Percentiles rank a stretch among this genome's conserved stretches.
Conservation (phyloP, 495 filamentous ascomycete species). For the Filosporella fistucella region DNA sequence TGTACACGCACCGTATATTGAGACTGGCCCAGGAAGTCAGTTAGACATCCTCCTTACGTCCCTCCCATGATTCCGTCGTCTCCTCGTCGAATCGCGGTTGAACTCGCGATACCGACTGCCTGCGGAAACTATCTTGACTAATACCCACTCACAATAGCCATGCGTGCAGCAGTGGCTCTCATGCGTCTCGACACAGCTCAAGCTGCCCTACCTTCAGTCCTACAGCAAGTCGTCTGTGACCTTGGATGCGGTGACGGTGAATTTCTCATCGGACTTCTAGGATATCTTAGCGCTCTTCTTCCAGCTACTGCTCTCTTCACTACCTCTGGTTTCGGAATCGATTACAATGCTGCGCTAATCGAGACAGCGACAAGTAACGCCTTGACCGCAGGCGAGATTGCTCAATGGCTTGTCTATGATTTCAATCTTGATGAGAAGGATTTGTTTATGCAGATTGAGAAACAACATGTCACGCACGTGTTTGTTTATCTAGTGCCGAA, state of each 20-base stretch:
- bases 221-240: slow-evolving; percentile 9
- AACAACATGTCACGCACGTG: slow-evolving; percentile 4
- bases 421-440: slow-evolving; percentile 10
- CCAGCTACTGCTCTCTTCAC: neutral
- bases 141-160: neutral
- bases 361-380: slow-evolving; percentile 1
- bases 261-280: neutral
- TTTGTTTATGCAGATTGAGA: neutral
- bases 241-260: slow-evolving; percentile 12
- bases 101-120: neutral
- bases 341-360: slow-evolving; percentile 10
- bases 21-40: slow-evolving; percentile 3
- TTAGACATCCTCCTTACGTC: neutral
- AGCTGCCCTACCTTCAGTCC: neutral
- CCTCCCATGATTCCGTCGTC: neutral
- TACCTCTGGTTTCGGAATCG: slow-evolving; percentile 4
- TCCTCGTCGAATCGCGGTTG: neutral
- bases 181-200: slow-evolving; percentile 1
- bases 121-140: neutral
- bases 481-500: slow-evolving; percentile 14
- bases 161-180: slow-evolving; percentile 14
- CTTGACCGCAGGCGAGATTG: neutral
- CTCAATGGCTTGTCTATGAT: slow-evolving; percentile 9
- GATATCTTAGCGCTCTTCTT: neutral
- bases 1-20: slow-evolving; percentile 9